phyloP scores from a whole-genome alignment of 345 rosid genomes.

The Kandelia obovata region DNA sequence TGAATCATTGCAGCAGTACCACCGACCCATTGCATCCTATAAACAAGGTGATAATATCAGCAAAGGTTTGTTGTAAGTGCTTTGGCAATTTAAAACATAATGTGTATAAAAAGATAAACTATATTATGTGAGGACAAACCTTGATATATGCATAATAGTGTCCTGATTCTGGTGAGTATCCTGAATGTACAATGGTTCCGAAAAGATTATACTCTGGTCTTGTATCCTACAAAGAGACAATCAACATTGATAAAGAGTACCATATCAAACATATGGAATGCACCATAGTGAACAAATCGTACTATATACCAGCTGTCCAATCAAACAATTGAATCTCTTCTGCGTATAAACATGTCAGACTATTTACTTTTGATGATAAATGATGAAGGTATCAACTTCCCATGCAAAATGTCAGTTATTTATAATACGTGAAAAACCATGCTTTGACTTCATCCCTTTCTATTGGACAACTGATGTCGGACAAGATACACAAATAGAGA shows the following conservation, averaged over 20 bases:
- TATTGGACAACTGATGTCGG: too few relatives aligned
- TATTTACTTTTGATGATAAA: too few relatives aligned
- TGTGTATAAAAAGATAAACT: neutral
- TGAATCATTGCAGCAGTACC: slow-evolving; percentile 96
- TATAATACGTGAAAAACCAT: too few relatives aligned
- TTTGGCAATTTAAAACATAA: slow-evolving; percentile 7
- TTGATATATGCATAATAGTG: slow-evolving; percentile 96
- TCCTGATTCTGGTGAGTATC: slow-evolving; percentile 87
- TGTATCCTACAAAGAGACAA: slow-evolving; percentile 49
- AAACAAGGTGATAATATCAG: slow-evolving; percentile 21
- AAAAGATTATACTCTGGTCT: slow-evolving; percentile 86
- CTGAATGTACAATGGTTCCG: slow-evolving; percentile 94
- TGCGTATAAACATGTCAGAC: too few relatives aligned
- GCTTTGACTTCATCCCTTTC: too few relatives aligned
- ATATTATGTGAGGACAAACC: slow-evolving; percentile 32
- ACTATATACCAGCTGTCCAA: neutral
- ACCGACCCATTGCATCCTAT: slow-evolving; percentile 81
- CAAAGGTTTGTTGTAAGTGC: neutral
- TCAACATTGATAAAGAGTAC: neutral
- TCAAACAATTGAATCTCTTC: too few relatives aligned
- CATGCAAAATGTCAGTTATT: too few relatives aligned
- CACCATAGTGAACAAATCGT: neutral
- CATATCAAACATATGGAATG: neutral
- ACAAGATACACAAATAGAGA: too few relatives aligned
- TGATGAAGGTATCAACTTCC: too few relatives aligned